phyloP scores from a whole-genome alignment of 2,329 filamentous ascomycete species.

The Penicillium aurantiogriseum region DNA sequence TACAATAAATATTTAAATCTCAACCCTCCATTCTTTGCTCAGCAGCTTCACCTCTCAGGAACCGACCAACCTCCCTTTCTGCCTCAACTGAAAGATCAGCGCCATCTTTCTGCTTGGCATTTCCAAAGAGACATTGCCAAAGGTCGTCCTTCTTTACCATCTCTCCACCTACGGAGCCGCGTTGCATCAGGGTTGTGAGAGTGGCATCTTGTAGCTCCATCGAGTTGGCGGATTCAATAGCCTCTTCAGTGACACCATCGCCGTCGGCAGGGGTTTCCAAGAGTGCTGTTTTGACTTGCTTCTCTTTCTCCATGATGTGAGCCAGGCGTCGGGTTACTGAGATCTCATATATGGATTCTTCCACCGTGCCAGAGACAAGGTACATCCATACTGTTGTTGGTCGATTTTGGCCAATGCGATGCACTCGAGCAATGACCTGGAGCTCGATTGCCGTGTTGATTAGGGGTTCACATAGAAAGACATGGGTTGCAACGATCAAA shows the following conservation, averaged over 20 bases:
- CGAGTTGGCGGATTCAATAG: conserved; percentile 80
- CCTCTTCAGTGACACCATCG: conserved; percentile 51
- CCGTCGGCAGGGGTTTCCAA: background rate
- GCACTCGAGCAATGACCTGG: conserved; percentile 91
- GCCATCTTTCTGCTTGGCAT: conserved; percentile 34
- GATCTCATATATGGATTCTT: conserved; percentile 86
- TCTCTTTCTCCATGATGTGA: conserved; percentile 62
- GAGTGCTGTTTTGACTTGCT: conserved; percentile 27
- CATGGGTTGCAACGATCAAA: conserved; percentile 86
- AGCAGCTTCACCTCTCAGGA: conserved; percentile 56
- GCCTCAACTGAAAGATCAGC: conserved; percentile 23
- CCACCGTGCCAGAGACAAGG: conserved; percentile 83
- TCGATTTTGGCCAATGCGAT: conserved; percentile 86
- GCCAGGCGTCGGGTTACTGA: conserved; percentile 75
- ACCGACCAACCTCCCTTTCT: conserved; percentile 48
- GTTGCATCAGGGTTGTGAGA: conserved; percentile 68
- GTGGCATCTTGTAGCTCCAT: conserved; percentile 74
- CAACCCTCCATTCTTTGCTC: conserved; percentile 41
- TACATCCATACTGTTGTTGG: conserved; percentile 96
- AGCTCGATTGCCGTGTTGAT: conserved; percentile 92
- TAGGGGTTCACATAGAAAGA: conserved; percentile 90
- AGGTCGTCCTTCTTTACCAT: conserved; percentile 74
- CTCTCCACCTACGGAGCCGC: conserved; percentile 71
- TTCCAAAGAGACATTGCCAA: conserved; percentile 85
- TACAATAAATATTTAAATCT: background rate